A percentile compares a stretch with the other conserved stretches of the same genome.
Evolutionary conservation across 2,329 filamentous ascomycete genomes (phyloP).

Genomic region (Bipolaris oryzae): DNA sequence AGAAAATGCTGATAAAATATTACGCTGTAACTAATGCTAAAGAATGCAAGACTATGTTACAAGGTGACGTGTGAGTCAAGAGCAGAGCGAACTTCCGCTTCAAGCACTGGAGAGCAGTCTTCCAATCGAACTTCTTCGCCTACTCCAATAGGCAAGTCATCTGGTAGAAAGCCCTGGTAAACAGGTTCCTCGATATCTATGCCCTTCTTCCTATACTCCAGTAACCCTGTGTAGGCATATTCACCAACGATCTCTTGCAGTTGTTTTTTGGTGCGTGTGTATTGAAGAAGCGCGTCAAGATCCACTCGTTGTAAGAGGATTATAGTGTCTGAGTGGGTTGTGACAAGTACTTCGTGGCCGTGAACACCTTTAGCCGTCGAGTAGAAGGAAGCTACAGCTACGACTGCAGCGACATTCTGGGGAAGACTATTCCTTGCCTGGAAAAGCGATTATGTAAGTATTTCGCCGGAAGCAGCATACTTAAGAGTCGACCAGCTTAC

Average conservation of each 20-base stretch:
- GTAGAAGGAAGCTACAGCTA: not conserved
- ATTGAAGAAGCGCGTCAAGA: not conserved
- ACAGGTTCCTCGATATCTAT: not conserved
- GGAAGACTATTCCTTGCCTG: not conserved
- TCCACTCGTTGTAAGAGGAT: not conserved
- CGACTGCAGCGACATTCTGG: not conserved
- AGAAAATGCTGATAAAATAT: not conserved
- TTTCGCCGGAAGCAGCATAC: not conserved
- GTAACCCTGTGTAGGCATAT: not conserved
- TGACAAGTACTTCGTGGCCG: not conserved
- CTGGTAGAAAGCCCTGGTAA: not conserved
- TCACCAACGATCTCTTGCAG: not conserved
- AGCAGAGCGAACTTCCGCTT: not conserved
- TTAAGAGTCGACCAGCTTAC: not conserved
- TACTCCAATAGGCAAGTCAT: not conserved
- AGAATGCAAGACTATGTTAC: not conserved
- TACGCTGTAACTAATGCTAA: not conserved
- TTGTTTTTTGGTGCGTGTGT: not conserved
- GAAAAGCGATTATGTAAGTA: not conserved
- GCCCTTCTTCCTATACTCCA: not conserved
- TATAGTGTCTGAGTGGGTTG: not conserved
- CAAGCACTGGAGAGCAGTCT: not conserved
- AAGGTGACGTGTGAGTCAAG: not conserved
- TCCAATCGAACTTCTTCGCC: not conserved
- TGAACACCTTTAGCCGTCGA: constrained; percentile 1